Percentiles rank a stretch among this genome's conserved stretches.
Conservation (phyloP, 768 basidiomycete species). For the Lactarius indigo region DNA sequence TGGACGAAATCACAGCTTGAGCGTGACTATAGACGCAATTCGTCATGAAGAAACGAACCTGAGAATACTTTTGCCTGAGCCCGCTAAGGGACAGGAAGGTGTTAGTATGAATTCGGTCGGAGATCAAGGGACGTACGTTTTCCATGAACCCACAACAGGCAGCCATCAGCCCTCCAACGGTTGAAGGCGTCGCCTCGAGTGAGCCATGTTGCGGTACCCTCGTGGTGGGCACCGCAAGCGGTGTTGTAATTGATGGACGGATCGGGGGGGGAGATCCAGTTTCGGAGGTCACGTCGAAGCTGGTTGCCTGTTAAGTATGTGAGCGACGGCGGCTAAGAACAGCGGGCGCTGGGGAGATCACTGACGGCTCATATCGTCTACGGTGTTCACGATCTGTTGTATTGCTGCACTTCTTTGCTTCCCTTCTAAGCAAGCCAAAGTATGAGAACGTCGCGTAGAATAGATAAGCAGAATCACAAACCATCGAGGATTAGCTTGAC, state of each 20-base stretch:
- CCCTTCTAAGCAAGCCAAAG: background rate
- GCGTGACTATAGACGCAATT: rapidly evolving
- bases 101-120: background rate
- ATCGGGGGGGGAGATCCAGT: slow-evolving; percentile 5
- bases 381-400: background rate
- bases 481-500: background rate
- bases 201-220: background rate
- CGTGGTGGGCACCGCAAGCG: background rate
- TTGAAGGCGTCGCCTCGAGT: background rate
- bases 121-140: background rate
- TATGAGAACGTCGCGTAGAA: background rate
- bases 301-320: background rate
- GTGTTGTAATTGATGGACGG: background rate
- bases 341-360: background rate
- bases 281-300: background rate
- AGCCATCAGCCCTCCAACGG: background rate
- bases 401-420: background rate
- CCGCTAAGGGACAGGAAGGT: background rate
- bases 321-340: background rate
- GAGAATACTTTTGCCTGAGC: slow-evolving; percentile 9
- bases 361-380: background rate
- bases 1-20: background rate
- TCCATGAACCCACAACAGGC: background rate
- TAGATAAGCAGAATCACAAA: background rate
- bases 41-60: background rate